Evolutionary conservation across 768 basidiomycete species (phyloP).

Genomic region (Hebeloma cylindrosporum): DNA sequence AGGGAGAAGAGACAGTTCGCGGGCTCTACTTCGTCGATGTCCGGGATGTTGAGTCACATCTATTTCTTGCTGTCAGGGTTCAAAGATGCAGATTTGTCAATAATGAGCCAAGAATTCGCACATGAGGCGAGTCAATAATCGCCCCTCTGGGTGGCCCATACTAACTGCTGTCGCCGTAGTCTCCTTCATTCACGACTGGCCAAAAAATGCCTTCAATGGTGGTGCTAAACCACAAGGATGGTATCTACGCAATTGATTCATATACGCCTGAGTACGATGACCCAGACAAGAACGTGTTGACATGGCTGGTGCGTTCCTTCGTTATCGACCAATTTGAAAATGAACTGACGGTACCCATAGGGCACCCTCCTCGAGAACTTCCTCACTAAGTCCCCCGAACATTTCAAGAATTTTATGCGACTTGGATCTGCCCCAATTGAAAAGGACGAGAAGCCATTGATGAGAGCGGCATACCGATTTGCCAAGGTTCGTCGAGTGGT

Average conservation of each 20-base stretch:
- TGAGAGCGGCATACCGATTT: conserved; percentile 82
- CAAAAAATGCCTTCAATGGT: conserved; percentile 78
- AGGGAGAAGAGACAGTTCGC: conserved; percentile 60
- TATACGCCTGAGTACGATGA: conserved; percentile 40
- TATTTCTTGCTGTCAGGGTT: conserved; percentile 84
- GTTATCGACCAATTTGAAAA: not conserved
- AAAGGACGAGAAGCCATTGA: conserved; percentile 30
- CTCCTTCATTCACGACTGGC: conserved; percentile 68
- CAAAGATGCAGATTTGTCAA: conserved; percentile 59
- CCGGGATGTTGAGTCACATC: conserved; percentile 80
- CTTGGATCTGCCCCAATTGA: conserved; percentile 28
- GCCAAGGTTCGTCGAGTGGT: conserved; percentile 55
- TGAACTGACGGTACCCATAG: conserved; percentile 35
- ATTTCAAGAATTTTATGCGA: conserved; percentile 61
- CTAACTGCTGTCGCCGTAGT: conserved; percentile 35
- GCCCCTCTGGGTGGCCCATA: not conserved
- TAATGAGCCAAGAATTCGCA: conserved; percentile 60
- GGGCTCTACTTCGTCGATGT: conserved; percentile 89
- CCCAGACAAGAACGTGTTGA: conserved; percentile 66
- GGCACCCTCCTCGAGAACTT: conserved; percentile 90
- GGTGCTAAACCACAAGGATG: conserved; percentile 60
- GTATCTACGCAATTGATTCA: conserved; percentile 67
- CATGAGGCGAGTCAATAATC: conserved; percentile 47
- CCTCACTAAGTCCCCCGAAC: conserved; percentile 62
- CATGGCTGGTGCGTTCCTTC: conserved; percentile 60